phyloP scores from a whole-genome alignment of 2,329 filamentous ascomycete genomes.

The Gliomastix tumulicola region DNA sequence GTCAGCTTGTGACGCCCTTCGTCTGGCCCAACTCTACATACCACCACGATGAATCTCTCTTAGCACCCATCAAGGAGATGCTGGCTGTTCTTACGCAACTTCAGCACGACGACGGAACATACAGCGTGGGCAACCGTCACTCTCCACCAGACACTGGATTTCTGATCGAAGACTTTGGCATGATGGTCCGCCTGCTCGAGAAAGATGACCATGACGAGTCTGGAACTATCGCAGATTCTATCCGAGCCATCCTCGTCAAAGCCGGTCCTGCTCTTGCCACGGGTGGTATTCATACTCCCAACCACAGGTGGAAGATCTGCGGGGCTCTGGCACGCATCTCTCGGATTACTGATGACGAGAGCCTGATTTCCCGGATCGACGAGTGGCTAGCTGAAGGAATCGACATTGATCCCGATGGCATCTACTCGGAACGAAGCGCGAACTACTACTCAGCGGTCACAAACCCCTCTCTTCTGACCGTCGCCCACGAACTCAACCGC shows the following conservation, averaged over 20 bases:
- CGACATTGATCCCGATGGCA: constrained; percentile 11
- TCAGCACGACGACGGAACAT: constrained; percentile 10
- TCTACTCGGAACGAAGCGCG: constrained; percentile 11
- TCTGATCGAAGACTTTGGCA: constrained; percentile 11
- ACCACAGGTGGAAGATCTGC: constrained; percentile 11
- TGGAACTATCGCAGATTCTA: constrained; percentile 5
- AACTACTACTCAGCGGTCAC: constrained; percentile 11
- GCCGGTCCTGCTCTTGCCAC: constrained; percentile 7
- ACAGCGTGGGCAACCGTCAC: constrained; percentile 10
- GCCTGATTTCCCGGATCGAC: constrained; percentile 7
- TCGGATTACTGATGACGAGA: constrained; percentile 7
- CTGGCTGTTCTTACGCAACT: constrained; percentile 6
- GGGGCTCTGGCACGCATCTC: constrained; percentile 10
- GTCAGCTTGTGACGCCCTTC: constrained; percentile 9
- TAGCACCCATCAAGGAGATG: constrained; percentile 10
- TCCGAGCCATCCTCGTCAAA: constrained; percentile 9
- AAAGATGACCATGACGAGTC: constrained; percentile 7
- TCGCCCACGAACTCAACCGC: constrained; percentile 9
- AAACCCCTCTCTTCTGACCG: constrained; percentile 10
- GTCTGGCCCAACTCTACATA: constrained; percentile 9
- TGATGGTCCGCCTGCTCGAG: constrained; percentile 10
- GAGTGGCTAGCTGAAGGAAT: constrained; percentile 11
- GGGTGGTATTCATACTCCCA: constrained; percentile 11
- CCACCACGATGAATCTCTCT: constrained; percentile 8
- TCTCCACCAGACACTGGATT: constrained; percentile 12